Base-by-base conservation (phyloP, 441 rosid genomes). In the Pelargonium fulgidum region DNA sequence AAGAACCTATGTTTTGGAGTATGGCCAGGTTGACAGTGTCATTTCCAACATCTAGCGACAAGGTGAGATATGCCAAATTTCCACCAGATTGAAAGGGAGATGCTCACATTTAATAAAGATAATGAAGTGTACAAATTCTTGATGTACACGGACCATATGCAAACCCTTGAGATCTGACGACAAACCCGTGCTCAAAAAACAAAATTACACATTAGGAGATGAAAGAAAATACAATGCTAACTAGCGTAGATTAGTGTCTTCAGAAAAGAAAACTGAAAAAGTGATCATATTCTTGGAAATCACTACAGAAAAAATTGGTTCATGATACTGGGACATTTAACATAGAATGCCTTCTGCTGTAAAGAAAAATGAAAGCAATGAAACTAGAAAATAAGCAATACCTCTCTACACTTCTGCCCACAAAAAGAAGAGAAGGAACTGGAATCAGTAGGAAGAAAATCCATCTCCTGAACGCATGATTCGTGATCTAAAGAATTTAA, bases 321-420 rank as follows among this genome's bases (percentile, higher is more conserved):
- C 41, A 36, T 36, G 41, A 36, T 36, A 36, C 41, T 36, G 41
- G 8, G 4, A 36, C 8, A 36, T 36, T 36, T 36, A 36, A 36
- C 7, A 56, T 17, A 56, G 9, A 56, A 17, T 56, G 22, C 20
- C 3, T 17, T 56, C 20, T n/a, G 52, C 20, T 33, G 7, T 26
- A 61, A 54, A 0, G 39, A 9, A 76, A 36, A 44, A 41, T 33
- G 0, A 62, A 33, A 61, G 10, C 61, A 19, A 9, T 20, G 36
- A 10, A 67, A 16, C n/a, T 12, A 63, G 63, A 67, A 48, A 78
- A 70, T 33, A 62, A 62, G 54, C 19, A 56, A 64, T 78, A 94
- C 99, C 97, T 90, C 95, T 73, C 76, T 68, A 78, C 99, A 93
- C 71, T 79, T 79, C 70, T 80, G 79, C 74, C 90, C 91, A 77